A percentile compares a stretch with the other conserved stretches of the same genome.
Conservation (phyloP, 768 basidiomycete genomes). For the Tylopilus sp. region DNA sequence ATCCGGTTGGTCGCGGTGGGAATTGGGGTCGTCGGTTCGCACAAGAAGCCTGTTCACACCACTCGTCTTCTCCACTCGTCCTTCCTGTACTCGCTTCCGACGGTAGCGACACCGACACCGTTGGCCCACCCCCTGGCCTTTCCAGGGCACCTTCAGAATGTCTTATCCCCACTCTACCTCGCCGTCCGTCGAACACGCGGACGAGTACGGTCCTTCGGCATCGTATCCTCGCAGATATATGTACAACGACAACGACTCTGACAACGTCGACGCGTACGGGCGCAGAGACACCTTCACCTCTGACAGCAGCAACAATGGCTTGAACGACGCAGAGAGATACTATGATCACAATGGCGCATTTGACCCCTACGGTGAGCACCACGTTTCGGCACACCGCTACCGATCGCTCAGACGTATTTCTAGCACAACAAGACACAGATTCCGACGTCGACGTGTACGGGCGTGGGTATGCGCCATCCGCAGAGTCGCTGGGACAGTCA, state of each 20-base stretch:
- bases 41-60: slow-evolving; percentile 16
- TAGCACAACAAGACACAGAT: slow-evolving; percentile 80
- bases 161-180: slow-evolving; percentile 58
- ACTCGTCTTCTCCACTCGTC: slow-evolving; percentile 6
- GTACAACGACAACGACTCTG: slow-evolving; percentile 77
- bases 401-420: slow-evolving; percentile 3
- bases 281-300: slow-evolving; percentile 69
- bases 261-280: slow-evolving; percentile 57
- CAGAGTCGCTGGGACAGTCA: slow-evolving; percentile 68
- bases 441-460: slow-evolving; percentile 76
- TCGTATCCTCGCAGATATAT: slow-evolving; percentile 40
- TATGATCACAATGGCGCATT: slow-evolving; percentile 66
- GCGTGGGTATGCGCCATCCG: slow-evolving; percentile 64
- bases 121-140: slow-evolving; percentile 13
- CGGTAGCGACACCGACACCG: slow-evolving; percentile 16
- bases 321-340: slow-evolving; percentile 43
- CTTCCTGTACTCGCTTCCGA: slow-evolving; percentile 1
- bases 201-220: slow-evolving; percentile 56
- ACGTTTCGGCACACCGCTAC: slow-evolving; percentile 1
- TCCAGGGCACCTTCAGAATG: slow-evolving; percentile 24
- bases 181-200: slow-evolving; percentile 57
- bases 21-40: slow-evolving; percentile 21
- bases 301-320: slow-evolving; percentile 60
- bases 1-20: slow-evolving; percentile 24
- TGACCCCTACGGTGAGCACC: slow-evolving; percentile 55